A percentile compares a stretch with the other conserved stretches of the same genome.
These are phyloP conservation scores for Plantago ovata DNA, from an alignment of 257 asterid genomes.

Conservation along the genomic window DNA sequence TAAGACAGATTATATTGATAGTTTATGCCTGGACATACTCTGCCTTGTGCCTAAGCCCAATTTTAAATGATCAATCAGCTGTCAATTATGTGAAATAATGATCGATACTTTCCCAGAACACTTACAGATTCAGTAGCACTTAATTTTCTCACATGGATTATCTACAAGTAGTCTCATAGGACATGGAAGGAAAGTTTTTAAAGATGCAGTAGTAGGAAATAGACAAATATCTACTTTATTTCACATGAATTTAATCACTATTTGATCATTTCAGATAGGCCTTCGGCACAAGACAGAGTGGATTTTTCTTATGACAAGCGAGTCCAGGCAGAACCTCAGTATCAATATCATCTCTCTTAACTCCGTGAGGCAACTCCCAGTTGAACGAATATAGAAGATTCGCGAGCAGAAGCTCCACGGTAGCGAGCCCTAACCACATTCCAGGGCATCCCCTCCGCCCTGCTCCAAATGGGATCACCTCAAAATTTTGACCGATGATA, in stretches of 20 bases:
- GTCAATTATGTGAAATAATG: neutral
- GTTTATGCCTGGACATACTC: constrained; percentile 18
- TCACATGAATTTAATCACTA: no score
- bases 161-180: no score
- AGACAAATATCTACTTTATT: neutral
- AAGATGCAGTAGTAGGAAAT: no score
- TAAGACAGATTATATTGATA: constrained; percentile 18
- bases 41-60: constrained; percentile 14
- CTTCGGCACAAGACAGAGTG: constrained; percentile 20
- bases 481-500: neutral
- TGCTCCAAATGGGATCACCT: constrained; percentile 24
- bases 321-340: constrained; percentile 19
- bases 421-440: constrained; percentile 17
- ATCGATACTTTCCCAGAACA: no score
- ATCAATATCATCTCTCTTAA: no score
- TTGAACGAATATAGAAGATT: constrained; percentile 21
- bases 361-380: constrained; percentile 25
- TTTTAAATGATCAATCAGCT: neutral
- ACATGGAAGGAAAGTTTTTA: no score
- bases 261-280: neutral
- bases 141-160: no score
- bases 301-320: constrained; percentile 18
- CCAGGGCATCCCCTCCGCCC: constrained; percentile 29
- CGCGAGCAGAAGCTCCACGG: constrained; percentile 23
- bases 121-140: no score